Conservation (phyloP, 495 filamentous ascomycete species). For the Tuber indicum region DNA sequence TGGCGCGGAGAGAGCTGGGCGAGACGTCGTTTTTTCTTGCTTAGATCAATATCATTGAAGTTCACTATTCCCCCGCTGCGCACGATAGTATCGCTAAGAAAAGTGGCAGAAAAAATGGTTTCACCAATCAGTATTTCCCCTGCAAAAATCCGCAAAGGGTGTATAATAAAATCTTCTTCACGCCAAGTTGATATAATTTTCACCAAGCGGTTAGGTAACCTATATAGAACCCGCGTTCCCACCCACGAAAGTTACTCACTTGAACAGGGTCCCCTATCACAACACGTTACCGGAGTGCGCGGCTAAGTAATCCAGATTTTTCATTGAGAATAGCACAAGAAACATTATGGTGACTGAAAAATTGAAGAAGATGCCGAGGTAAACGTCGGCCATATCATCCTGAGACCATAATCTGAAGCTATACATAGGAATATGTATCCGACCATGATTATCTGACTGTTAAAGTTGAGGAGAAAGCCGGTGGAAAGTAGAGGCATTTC, state of each 20-base stretch:
- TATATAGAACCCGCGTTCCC: no score
- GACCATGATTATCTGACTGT: not conserved
- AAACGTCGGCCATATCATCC: not conserved
- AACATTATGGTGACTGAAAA: not conserved
- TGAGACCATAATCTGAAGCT: not conserved
- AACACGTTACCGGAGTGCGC: not conserved
- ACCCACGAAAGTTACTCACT: not conserved
- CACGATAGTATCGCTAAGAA: no score
- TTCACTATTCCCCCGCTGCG: no score
- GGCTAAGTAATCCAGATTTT: not conserved
- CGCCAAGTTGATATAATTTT: no score
- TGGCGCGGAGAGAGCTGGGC: no score
- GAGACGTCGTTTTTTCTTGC: no score
- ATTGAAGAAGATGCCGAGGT: not conserved
- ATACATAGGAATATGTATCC: conserved; percentile 3
- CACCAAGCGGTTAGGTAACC: no score
- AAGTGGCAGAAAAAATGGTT: no score
- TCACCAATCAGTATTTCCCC: no score
- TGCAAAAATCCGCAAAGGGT: no score
- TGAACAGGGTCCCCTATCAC: not conserved
- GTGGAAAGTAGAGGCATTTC: not conserved
- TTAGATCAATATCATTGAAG: no score
- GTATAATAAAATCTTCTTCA: no score
- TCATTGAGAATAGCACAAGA: not conserved
- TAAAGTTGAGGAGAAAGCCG: not conserved